A percentile compares a stretch with the other conserved stretches of the same genome.
Conservation (phyloP, 768 basidiomycete species). For the Phlegmacium glaucopus region DNA sequence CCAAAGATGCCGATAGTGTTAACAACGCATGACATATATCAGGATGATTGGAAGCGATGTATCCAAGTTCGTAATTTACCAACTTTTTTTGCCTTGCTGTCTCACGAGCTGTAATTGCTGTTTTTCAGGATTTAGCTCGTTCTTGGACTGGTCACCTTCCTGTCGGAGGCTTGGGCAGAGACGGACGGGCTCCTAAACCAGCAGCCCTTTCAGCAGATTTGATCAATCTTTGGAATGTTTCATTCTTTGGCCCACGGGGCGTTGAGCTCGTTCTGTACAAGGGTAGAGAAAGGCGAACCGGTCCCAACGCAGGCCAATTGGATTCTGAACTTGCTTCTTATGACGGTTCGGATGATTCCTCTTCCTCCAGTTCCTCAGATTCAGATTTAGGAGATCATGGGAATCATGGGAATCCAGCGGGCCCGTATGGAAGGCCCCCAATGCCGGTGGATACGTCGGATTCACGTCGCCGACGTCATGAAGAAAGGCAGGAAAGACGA, state of each 20-base stretch:
- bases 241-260: constrained; percentile 71
- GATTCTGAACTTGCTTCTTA: constrained; percentile 53
- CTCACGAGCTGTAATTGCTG: not conserved
- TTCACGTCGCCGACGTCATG: constrained; percentile 48
- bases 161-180: constrained; percentile 45
- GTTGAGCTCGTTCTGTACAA: constrained; percentile 82
- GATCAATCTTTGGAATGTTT: constrained; percentile 75
- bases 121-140: constrained; percentile 59
- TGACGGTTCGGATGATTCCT: constrained; percentile 38
- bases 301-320: constrained; percentile 47
- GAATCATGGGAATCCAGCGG: constrained; percentile 28
- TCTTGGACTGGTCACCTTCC: constrained; percentile 80
- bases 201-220: constrained; percentile 65
- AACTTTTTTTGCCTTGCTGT: not conserved
- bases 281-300: constrained; percentile 76
- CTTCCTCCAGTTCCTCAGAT: constrained; percentile 37
- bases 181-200: constrained; percentile 51
- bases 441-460: constrained; percentile 32
- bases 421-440: constrained; percentile 36
- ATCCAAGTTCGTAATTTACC: constrained; percentile 53
- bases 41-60: constrained; percentile 77
- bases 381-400: constrained; percentile 31
- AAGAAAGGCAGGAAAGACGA: constrained; percentile 58
- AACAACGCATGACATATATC: constrained; percentile 71
- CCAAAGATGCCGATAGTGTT: constrained; percentile 74